Conservation (phyloP, 2,329 filamentous ascomycete species). For the Setomelanomma holmii region DNA sequence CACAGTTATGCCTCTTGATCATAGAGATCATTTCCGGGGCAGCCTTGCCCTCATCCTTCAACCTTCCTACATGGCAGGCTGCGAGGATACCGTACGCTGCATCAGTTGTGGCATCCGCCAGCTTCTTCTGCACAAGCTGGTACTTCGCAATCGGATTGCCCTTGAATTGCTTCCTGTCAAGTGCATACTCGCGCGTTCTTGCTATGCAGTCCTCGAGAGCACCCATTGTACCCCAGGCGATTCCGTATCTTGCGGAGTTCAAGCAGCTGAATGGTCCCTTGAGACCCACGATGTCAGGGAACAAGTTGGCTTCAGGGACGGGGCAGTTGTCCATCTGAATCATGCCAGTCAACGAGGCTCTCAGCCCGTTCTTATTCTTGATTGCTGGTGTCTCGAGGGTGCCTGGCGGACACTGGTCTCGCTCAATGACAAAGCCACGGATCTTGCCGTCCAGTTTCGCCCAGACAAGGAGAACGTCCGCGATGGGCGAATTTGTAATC, state of each 20-base stretch:
- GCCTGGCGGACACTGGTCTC: conserved; percentile 82
- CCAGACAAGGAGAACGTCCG: conserved; percentile 87
- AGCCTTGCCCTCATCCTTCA: conserved; percentile 89
- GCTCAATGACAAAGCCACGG: conserved; percentile 87
- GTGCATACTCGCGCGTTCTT: conserved; percentile 81
- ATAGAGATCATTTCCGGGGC: conserved; percentile 96
- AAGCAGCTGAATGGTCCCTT: conserved; percentile 90
- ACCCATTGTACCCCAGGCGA: conserved; percentile 91
- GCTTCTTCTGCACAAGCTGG: conserved; percentile 96
- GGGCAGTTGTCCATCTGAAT: conserved; percentile 93
- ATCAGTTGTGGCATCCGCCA: conserved; percentile 90
- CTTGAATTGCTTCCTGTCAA: conserved; percentile 96
- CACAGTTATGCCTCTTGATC: conserved; percentile 98
- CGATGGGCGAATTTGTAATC: conserved; percentile 94
- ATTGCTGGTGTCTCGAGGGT: conserved; percentile 90
- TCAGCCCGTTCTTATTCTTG: conserved; percentile 93
- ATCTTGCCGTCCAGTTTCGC: conserved; percentile 95
- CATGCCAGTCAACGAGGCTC: conserved; percentile 96
- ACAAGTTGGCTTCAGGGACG: conserved; percentile 90
- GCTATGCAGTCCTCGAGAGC: conserved; percentile 90
- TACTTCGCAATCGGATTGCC: conserved; percentile 94
- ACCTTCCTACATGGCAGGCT: conserved; percentile 84
- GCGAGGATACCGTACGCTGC: conserved; percentile 91
- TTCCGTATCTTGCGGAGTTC: conserved; percentile 92
- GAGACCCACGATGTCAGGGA: conserved; percentile 86